Conservation (phyloP, 2,329 filamentous ascomycete species). For the Magnaporthales sp. region DNA sequence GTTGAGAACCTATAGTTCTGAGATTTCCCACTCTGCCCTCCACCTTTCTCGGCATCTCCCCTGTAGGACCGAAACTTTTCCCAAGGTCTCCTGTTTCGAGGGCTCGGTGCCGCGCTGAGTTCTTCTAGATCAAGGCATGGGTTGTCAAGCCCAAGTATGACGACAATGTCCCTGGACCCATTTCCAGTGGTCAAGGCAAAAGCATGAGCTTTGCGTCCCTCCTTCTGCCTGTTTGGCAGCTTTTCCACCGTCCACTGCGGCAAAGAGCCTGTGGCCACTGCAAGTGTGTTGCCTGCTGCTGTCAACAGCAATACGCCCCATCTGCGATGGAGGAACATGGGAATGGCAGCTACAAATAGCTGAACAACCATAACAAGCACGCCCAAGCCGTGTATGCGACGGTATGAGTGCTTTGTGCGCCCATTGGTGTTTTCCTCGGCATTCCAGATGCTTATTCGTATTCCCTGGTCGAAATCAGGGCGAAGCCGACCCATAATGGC, state of each 20-base stretch:
- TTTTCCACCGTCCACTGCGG: conserved; percentile 35
- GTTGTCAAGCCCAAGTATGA: conserved; percentile 22
- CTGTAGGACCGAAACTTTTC: conserved; percentile 3
- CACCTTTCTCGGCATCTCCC: background rate
- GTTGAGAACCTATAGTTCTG: no score
- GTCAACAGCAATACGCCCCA: conserved; percentile 33
- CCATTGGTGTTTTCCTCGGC: background rate
- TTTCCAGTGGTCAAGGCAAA: conserved; percentile 33
- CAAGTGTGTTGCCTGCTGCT: conserved; percentile 25
- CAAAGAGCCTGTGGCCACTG: conserved; percentile 23
- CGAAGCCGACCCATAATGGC: background rate
- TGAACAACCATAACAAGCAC: conserved; percentile 19
- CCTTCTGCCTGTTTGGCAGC: conserved; percentile 24
- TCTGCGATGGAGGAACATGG: conserved; percentile 20
- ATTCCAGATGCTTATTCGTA: conserved; percentile 16
- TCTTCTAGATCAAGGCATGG: conserved; percentile 31
- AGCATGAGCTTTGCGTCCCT: conserved; percentile 18
- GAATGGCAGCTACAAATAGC: conserved; percentile 25
- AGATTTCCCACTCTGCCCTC: no score
- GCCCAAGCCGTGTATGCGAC: conserved; percentile 13
- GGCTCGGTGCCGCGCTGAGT: conserved; percentile 17
- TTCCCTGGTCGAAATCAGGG: conserved; percentile 4
- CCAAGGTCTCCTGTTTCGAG: conserved; percentile 7
- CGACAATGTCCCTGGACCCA: conserved; percentile 28
- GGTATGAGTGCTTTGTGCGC: background rate